Percentiles rank a stretch among this genome's conserved stretches.
Evolutionary conservation across 352 stramenopile species (phyloP).

Genomic region (Globisporangium acanthophoron): DNA sequence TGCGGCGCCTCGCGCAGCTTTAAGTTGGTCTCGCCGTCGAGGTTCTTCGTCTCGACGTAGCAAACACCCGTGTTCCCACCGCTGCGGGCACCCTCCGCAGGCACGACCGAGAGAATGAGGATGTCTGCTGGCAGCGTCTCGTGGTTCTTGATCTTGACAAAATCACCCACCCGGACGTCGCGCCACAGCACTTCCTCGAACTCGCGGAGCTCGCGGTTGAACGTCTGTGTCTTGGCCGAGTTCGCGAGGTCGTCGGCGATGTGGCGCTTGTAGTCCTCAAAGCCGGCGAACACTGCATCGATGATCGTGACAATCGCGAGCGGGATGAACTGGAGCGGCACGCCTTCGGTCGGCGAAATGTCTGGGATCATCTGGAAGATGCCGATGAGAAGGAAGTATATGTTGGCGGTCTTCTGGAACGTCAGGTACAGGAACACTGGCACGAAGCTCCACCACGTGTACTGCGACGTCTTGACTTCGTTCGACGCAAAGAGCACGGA

Average conservation of each 20-base stretch:
- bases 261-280: conserved; percentile 84
- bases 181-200: conserved; percentile 86
- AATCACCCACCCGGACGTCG: conserved; percentile 75
- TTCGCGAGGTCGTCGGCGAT: conserved; percentile 71
- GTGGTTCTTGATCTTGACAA: conserved; percentile 79
- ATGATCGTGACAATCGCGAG: conserved; percentile 81
- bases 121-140: conserved; percentile 80
- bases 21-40: conserved; percentile 85
- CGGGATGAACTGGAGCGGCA: conserved; percentile 79
- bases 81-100: conserved; percentile 45
- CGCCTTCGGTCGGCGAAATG: conserved; percentile 74
- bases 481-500: conserved; percentile 62
- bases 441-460: conserved; percentile 87
- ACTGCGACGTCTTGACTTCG: conserved; percentile 83
- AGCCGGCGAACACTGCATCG: conserved; percentile 75
- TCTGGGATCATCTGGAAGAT: conserved; percentile 85
- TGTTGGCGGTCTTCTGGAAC: conserved; percentile 85
- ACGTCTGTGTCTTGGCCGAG: conserved; percentile 55
- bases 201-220: conserved; percentile 69
- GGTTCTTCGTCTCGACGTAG: conserved; percentile 88
- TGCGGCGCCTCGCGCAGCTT: conserved; percentile 73
- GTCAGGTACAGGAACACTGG: conserved; percentile 84
- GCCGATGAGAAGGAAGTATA: conserved; percentile 87
- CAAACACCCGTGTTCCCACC: conserved; percentile 71
- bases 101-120: conserved; percentile 72